Evolutionary conservation across 371 early-diverging fungal species (phyloP).

Genomic region (Parasitella parasitica): DNA sequence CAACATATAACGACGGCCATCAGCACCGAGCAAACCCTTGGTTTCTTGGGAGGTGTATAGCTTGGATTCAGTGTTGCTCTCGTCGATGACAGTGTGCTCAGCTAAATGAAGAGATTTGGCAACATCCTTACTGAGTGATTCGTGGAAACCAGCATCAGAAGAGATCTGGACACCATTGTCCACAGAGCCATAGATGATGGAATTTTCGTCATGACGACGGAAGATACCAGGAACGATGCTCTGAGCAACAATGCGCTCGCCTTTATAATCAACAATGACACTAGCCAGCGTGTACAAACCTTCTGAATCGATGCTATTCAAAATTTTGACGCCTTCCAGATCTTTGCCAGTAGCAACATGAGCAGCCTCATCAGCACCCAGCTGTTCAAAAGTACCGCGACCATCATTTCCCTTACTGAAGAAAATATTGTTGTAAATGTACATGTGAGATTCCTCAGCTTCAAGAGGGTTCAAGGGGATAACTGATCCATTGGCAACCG

Average conservation of each 20-base stretch:
- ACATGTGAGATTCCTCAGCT: slow-evolving; percentile 82
- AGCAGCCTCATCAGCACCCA: slow-evolving; percentile 92
- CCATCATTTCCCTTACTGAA: slow-evolving; percentile 91
- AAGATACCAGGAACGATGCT: slow-evolving; percentile 90
- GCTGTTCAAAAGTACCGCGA: slow-evolving; percentile 74
- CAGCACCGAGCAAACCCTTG: slow-evolving; percentile 91
- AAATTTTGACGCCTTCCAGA: slow-evolving; percentile 81
- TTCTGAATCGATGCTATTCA: slow-evolving; percentile 75
- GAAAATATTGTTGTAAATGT: slow-evolving; percentile 92
- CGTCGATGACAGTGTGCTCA: slow-evolving; percentile 75
- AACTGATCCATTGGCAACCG: slow-evolving; percentile 81
- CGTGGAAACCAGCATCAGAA: slow-evolving; percentile 76
- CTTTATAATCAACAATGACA: slow-evolving; percentile 90
- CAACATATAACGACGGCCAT: slow-evolving; percentile 88
- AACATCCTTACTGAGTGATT: slow-evolving; percentile 60
- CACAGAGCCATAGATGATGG: slow-evolving; percentile 88
- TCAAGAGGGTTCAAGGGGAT: slow-evolving; percentile 82
- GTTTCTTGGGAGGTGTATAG: slow-evolving; percentile 85
- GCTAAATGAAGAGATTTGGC: slow-evolving; percentile 82
- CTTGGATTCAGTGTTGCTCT: slow-evolving; percentile 56
- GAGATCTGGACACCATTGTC: slow-evolving; percentile 77
- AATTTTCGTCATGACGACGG: slow-evolving; percentile 75
- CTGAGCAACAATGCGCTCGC: slow-evolving; percentile 88
- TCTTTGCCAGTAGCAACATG: slow-evolving; percentile 95
- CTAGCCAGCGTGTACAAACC: slow-evolving; percentile 86